Percentiles rank a stretch among this genome's conserved stretches.
phyloP scores from a whole-genome alignment of 495 filamentous ascomycete genomes.

The Xanthoparmelia taractica region DNA sequence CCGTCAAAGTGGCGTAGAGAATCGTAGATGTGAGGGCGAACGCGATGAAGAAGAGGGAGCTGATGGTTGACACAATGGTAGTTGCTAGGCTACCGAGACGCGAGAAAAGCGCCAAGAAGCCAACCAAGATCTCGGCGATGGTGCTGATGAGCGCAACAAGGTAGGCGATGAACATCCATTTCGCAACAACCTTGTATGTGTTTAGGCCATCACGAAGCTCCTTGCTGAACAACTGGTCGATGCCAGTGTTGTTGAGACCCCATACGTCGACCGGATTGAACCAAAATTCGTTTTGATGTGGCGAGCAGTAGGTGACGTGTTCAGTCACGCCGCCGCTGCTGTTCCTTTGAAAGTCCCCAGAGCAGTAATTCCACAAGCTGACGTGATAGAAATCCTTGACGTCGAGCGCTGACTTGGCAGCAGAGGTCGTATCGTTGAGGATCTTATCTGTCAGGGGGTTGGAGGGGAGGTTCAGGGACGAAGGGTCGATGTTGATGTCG shows the following conservation, averaged over 20 bases:
- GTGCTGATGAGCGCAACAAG: slow-evolving; percentile 63
- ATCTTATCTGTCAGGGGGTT: slow-evolving; percentile 34
- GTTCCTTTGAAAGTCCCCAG: slow-evolving; percentile 41
- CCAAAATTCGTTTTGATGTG: slow-evolving; percentile 57
- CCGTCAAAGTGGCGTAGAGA: slow-evolving; percentile 53
- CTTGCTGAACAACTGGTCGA: slow-evolving; percentile 52
- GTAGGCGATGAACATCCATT: slow-evolving; percentile 74
- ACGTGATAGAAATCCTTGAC: slow-evolving; percentile 75
- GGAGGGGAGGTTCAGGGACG: slow-evolving; percentile 27
- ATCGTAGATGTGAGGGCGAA: slow-evolving; percentile 50
- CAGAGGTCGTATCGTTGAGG: slow-evolving; percentile 33
- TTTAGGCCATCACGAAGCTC: slow-evolving; percentile 54
- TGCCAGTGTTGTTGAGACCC: slow-evolving; percentile 50
- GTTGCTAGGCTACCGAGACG: slow-evolving; percentile 68
- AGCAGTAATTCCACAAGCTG: slow-evolving; percentile 83
- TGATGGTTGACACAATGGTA: slow-evolving; percentile 59
- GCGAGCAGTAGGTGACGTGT: slow-evolving; percentile 44
- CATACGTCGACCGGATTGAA: slow-evolving; percentile 64
- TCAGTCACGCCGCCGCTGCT: slow-evolving; percentile 39
- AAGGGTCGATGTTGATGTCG: slow-evolving; percentile 24
- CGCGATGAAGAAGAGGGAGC: slow-evolving; percentile 51
- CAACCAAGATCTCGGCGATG: slow-evolving; percentile 59
- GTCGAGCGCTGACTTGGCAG: slow-evolving; percentile 41
- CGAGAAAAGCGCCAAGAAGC: slow-evolving; percentile 59
- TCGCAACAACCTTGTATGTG: slow-evolving; percentile 61